phyloP scores from a whole-genome alignment of 2,329 filamentous ascomycete genomes.

The Colletotrichum aenigma region DNA sequence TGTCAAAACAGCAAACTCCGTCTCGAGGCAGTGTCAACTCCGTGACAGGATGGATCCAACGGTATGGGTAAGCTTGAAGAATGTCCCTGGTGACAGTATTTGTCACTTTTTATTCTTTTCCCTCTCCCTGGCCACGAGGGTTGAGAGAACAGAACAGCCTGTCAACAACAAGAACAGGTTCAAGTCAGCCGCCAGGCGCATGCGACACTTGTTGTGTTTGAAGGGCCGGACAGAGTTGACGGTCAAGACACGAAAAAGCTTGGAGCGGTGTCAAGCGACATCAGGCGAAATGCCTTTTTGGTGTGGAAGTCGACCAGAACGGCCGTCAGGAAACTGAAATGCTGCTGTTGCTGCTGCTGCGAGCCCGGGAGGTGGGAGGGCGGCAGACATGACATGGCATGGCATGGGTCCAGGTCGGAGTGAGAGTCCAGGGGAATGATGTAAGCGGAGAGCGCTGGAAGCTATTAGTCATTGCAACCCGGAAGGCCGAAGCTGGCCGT shows the following conservation, averaged over 20 bases:
- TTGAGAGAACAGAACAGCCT: neutral
- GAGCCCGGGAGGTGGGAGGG: neutral
- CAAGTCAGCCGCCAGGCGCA: neutral
- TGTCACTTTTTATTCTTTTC: neutral
- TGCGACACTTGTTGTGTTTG: slow-evolving; percentile 8
- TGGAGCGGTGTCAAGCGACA: neutral
- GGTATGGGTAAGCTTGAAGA: slow-evolving; percentile 1
- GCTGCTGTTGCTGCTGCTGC: neutral
- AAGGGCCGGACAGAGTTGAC: neutral
- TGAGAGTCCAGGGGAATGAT: neutral
- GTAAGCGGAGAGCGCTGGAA: neutral
- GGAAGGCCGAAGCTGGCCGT: slow-evolving; percentile 16
- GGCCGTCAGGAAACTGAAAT: neutral
- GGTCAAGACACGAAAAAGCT: neutral
- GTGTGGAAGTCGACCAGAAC: neutral
- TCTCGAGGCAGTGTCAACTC: neutral
- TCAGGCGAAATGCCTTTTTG: neutral
- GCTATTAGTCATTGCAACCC: neutral
- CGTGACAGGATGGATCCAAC: neutral
- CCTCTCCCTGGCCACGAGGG: neutral
- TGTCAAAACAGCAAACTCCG: neutral
- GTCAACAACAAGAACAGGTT: neutral
- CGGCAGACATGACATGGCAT: neutral
- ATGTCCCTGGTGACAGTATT: neutral
- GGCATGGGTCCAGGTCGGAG: neutral